phyloP scores from a whole-genome alignment of 345 rosid genomes.

The Eucalyptus melliodora region DNA sequence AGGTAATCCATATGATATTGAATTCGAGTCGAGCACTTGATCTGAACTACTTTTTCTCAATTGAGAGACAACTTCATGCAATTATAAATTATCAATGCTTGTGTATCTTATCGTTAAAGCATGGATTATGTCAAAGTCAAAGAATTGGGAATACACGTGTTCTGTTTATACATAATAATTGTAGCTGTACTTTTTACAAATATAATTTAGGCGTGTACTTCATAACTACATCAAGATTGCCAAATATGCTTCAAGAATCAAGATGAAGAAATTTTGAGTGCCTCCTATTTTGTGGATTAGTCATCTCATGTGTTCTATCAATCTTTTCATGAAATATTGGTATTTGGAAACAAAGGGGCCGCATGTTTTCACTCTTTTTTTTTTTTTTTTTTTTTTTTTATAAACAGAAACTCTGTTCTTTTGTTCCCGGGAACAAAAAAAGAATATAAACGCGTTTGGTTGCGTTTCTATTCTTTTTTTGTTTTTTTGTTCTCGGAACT shows the following conservation, averaged over 20 bases:
- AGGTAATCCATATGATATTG: background rate
- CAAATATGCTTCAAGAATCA: background rate
- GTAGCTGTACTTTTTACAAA: background rate
- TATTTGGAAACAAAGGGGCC: background rate
- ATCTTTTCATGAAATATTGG: background rate
- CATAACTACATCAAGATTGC: background rate
- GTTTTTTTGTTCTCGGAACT: no score
- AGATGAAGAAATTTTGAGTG: background rate
- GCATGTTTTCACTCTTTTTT: no score
- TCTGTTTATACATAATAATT: background rate
- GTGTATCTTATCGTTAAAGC: background rate
- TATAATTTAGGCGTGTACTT: background rate
- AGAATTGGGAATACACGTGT: background rate
- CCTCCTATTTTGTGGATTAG: background rate
- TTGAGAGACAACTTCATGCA: background rate
- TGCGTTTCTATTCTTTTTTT: no score
- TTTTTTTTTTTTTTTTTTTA: no score
- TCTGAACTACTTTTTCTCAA: background rate
- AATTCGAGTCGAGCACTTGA: background rate
- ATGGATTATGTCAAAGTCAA: background rate
- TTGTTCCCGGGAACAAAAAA: no score
- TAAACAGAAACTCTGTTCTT: no score
- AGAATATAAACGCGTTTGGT: no score
- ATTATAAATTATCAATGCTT: background rate
- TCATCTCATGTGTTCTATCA: background rate